Conservation (phyloP, 192 early-diverging fungal genomes). For the Backusella sp. region DNA sequence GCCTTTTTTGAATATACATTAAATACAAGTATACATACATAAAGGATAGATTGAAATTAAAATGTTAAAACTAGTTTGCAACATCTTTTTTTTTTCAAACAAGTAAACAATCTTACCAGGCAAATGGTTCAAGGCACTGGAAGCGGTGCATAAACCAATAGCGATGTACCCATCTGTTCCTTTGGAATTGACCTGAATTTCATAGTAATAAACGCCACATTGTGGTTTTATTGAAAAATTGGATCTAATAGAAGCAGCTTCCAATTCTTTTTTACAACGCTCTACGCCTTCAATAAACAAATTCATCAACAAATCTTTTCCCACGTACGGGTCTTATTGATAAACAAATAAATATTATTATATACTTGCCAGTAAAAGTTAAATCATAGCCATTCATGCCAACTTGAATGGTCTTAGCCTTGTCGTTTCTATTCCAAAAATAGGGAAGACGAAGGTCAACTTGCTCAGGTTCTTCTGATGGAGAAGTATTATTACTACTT, state of each 20-base stretch:
- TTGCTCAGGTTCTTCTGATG: conserved; percentile 6
- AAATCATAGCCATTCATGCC: conserved; percentile 38
- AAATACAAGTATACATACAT: background rate
- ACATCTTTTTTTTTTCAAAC: background rate
- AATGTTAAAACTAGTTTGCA: background rate
- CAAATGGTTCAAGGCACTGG: conserved; percentile 59
- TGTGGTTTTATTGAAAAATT: conserved; percentile 83
- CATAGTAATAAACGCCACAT: conserved; percentile 92
- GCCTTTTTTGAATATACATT: conserved; percentile 45
- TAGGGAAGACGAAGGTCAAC: conserved; percentile 49
- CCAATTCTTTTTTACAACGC: conserved; percentile 61
- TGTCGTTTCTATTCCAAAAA: conserved; percentile 62
- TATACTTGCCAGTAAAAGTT: conserved; percentile 49
- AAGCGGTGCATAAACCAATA: conserved; percentile 74
- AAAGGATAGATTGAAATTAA: background rate
- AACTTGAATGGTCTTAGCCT: conserved; percentile 48
- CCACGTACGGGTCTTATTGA: conserved; percentile 13
- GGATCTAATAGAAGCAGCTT: conserved; percentile 79
- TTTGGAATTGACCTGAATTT: conserved; percentile 80
- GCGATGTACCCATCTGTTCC: conserved; percentile 92
- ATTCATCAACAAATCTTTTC: conserved; percentile 18
- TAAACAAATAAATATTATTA: conserved; percentile 16
- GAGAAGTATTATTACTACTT: background rate
- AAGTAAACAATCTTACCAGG: conserved; percentile 61
- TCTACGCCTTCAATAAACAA: conserved; percentile 42